A percentile compares a stretch with the other conserved stretches of the same genome.
Evolutionary conservation across 176 grass and related monocot species (phyloP).

Genomic region (Musa beccarii): DNA sequence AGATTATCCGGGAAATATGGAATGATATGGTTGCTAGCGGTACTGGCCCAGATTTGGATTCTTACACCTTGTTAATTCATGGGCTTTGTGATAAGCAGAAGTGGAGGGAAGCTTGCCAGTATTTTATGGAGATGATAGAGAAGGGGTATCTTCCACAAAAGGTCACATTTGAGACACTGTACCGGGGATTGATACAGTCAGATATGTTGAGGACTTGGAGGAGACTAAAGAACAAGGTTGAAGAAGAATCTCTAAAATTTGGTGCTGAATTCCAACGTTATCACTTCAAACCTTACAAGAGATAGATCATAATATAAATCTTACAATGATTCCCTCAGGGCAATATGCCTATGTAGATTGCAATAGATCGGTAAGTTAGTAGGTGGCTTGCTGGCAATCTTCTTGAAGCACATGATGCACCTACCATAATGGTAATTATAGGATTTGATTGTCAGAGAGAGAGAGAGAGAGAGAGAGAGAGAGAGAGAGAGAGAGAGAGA

Average conservation of each 20-base stretch:
- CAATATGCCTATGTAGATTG: not conserved
- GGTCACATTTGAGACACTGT: slow-evolving; percentile 76
- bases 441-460: no score
- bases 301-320: slow-evolving; percentile 20
- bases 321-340: not conserved
- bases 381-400: not conserved
- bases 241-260: slow-evolving; percentile 85
- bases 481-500: no score
- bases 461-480: no score
- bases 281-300: slow-evolving; percentile 84
- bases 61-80: slow-evolving; percentile 84
- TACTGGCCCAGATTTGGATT: slow-evolving; percentile 81
- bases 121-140: slow-evolving; percentile 99
- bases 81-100: slow-evolving; percentile 56
- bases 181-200: slow-evolving; percentile 79
- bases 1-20: slow-evolving; percentile 55
- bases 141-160: slow-evolving; percentile 89
- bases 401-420: no score
- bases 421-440: no score
- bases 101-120: slow-evolving; percentile 86
- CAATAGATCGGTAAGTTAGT: not conserved
- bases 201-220: slow-evolving; percentile 92
- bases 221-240: slow-evolving; percentile 76
- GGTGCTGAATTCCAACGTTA: slow-evolving; percentile 63
- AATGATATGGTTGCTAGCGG: slow-evolving; percentile 56